Conservation (phyloP, 768 basidiomycete genomes). For the Amanita thiersii region DNA sequence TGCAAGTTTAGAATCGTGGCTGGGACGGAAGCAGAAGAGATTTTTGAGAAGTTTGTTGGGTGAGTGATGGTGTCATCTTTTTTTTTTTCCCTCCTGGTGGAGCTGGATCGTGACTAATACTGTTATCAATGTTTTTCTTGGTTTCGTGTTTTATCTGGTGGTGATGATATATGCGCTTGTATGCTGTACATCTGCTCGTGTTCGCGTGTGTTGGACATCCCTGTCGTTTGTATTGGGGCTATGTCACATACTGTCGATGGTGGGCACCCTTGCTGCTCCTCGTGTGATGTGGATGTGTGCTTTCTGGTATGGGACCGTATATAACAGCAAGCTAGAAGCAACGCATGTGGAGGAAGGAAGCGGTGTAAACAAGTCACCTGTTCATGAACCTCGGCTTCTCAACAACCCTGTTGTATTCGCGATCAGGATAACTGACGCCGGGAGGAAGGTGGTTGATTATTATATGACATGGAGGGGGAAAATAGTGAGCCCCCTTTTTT, state of each 20-base stretch:
- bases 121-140: not conserved
- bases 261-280: too few species aligned
- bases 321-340: constrained; percentile 13
- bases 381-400: constrained; percentile 11
- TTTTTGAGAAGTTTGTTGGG: constrained; percentile 34
- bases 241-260: too few species aligned
- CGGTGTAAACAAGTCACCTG: constrained; percentile 12
- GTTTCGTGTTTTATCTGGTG: not conserved
- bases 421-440: constrained; percentile 29
- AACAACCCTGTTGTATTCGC: constrained; percentile 35
- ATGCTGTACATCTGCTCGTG: not conserved
- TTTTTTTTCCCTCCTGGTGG: not conserved
- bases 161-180: not conserved
- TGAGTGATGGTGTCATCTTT: constrained; percentile 16
- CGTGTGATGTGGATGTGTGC: not conserved
- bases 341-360: constrained; percentile 13
- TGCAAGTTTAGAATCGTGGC: constrained; percentile 33
- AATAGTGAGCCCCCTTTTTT: constrained; percentile 19
- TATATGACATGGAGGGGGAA: constrained; percentile 43
- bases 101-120: not conserved
- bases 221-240: not conserved
- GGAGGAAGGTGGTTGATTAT: constrained; percentile 37
- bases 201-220: not conserved
- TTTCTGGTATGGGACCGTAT: not conserved
- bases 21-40: constrained; percentile 31